Evolutionary conservation across 2,329 filamentous ascomycete genomes (phyloP).

Genomic region (Colletotrichum sp.): DNA sequence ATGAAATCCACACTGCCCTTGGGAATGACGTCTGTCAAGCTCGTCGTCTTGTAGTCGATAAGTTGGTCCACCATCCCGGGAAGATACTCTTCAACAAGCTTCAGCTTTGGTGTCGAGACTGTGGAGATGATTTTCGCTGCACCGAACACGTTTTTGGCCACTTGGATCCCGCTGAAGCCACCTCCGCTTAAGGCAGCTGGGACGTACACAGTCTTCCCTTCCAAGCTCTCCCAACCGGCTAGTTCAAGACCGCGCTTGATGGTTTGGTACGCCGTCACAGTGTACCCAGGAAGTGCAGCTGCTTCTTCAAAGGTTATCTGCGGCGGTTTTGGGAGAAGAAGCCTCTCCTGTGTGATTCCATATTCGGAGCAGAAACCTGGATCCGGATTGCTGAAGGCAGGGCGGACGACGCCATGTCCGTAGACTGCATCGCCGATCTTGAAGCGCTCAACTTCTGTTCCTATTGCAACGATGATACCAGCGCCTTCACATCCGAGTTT

Average conservation of each 20-base stretch:
- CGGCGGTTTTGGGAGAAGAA: slow-evolving; percentile 37
- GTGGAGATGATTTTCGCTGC: slow-evolving; percentile 54
- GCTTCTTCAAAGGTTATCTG: slow-evolving; percentile 38
- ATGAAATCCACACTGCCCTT: slow-evolving; percentile 53
- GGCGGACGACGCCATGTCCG: slow-evolving; percentile 40
- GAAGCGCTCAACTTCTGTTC: neutral
- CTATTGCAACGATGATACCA: neutral
- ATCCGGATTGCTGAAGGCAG: slow-evolving; percentile 30
- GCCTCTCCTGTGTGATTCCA: slow-evolving; percentile 35
- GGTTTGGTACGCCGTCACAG: slow-evolving; percentile 49
- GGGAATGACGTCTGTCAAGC: slow-evolving; percentile 40
- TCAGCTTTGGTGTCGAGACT: slow-evolving; percentile 56
- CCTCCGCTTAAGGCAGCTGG: slow-evolving; percentile 54
- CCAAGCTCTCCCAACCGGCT: slow-evolving; percentile 40
- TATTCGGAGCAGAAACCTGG: slow-evolving; percentile 47
- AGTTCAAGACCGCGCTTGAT: slow-evolving; percentile 43
- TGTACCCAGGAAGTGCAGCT: slow-evolving; percentile 38
- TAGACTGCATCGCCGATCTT: slow-evolving; percentile 31
- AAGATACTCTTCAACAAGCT: slow-evolving; percentile 44
- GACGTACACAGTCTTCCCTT: slow-evolving; percentile 57
- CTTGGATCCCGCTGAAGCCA: slow-evolving; percentile 50
- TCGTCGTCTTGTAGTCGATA: slow-evolving; percentile 53
- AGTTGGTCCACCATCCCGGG: slow-evolving; percentile 53
- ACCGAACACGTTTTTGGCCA: slow-evolving; percentile 55
- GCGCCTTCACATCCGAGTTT: slow-evolving; percentile 10